Conservation (phyloP, 352 stramenopile species). For the Phytophthora lateralis region DNA sequence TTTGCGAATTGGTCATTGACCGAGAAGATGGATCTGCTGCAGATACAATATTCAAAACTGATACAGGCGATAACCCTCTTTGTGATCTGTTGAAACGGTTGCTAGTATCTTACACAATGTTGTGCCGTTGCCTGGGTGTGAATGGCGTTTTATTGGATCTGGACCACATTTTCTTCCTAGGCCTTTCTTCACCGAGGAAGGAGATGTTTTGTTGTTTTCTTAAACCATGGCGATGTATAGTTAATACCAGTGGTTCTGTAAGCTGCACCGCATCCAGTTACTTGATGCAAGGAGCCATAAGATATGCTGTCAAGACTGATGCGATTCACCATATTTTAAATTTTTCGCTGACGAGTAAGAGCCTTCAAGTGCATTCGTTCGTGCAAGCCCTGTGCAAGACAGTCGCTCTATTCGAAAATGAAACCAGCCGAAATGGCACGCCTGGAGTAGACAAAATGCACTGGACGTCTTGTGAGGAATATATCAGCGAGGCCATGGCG, state of each 20-base stretch:
- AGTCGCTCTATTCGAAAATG: neutral
- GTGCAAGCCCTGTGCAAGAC: conserved; percentile 21
- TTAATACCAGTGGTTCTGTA: neutral
- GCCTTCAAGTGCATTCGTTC: conserved; percentile 8
- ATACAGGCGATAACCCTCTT: neutral
- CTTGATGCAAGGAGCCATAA: conserved; percentile 2
- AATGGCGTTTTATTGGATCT: conserved; percentile 35
- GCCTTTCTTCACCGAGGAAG: conserved; percentile 5
- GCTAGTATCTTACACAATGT: conserved; percentile 28
- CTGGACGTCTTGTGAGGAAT: conserved; percentile 29
- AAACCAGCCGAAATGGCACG: neutral
- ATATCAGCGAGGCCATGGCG: conserved; percentile 34
- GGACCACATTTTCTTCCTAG: conserved; percentile 16
- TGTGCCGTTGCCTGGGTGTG: conserved; percentile 26
- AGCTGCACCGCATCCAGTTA: neutral
- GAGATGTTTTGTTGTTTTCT: conserved; percentile 30
- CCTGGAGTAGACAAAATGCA: conserved; percentile 18
- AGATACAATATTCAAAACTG: conserved; percentile 1
- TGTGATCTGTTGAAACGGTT: conserved; percentile 23
- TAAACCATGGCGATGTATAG: conserved; percentile 5
- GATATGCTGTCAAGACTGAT: conserved; percentile 4
- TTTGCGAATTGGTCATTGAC: conserved; percentile 19
- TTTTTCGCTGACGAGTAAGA: conserved; percentile 21
- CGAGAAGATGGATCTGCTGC: conserved; percentile 7
- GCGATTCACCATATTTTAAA: conserved; percentile 10